Base-by-base conservation (phyloP, 2,329 filamentous ascomycete species). In the Alternaria burnsii region DNA sequence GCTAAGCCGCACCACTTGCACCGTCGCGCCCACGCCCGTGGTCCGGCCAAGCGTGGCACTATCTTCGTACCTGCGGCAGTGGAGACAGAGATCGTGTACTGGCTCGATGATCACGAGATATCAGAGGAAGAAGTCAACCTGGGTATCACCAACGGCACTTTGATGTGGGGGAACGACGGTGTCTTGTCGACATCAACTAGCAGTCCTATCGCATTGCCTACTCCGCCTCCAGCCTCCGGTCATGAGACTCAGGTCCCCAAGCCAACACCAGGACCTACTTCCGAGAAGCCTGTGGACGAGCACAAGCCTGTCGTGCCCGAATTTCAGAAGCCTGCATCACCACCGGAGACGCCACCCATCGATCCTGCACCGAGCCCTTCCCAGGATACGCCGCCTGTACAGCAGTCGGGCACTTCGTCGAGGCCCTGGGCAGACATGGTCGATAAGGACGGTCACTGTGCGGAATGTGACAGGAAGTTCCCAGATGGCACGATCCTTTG, bases 401-500 rank as follows among this genome's bases (percentile, higher is more conserved):
- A 51, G 48, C 51, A 59, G 7, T 36, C 52, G 67, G 78, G 58
- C 76, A 38, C 52, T 53, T 52, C 55, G 48, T 28, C 69, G 48
- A 61, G 51, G 18, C 61, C 59, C 9, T 64, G 69, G 26, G 59
- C 57, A 22, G 64, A 68, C 4, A 51, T 72, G 41, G 65, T 72
- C 9, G 62, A 74, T 14, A 52, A 64, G 10, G 50, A 72, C 44
- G 73, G 71, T 5, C 51, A 68, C 20, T 74, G 72, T 43, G 32
- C 24, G 5, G 91, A 91, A 52, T 67, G 94, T 55, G 82, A 88
- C 67, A 80, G 81, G 16, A 82, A 88, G 8, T 98, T 98, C 84
- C 91, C 91, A 12, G 89, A 90, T 78, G 92, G 92, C 61, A 79
- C 88, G 69, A 72, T 96, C 55, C 80, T 85, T 66, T 98, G 95